These are phyloP conservation scores for Acmispon strigosus DNA, from an alignment of 306 rosid species.

Conservation along the genomic window DNA sequence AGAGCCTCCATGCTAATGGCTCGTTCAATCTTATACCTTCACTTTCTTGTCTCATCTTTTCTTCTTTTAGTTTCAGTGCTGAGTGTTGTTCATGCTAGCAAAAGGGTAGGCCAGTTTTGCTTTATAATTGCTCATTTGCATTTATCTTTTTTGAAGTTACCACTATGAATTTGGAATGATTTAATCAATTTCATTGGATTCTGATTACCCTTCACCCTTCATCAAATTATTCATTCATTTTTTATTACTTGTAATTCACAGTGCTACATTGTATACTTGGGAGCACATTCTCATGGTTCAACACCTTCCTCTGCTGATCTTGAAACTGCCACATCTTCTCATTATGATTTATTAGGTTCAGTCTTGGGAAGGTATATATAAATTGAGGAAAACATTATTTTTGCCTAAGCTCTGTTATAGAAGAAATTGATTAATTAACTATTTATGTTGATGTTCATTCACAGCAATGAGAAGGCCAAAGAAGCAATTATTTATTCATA, in stretches of 20 bases:
- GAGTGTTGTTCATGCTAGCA: no score
- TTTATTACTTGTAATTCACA: background rate
- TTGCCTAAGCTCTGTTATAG: background rate
- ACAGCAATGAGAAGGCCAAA: slow-evolving; percentile 33
- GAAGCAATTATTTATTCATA: slow-evolving; percentile 50
- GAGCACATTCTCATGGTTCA: slow-evolving; percentile 36
- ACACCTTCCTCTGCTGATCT: slow-evolving; percentile 27
- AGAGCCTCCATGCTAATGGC: no score
- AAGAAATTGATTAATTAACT: background rate
- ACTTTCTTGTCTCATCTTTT: no score
- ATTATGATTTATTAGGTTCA: slow-evolving; percentile 24
- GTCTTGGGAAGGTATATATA: slow-evolving; percentile 30
- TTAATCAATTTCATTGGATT: no score
- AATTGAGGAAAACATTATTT: background rate
- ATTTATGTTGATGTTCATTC: background rate
- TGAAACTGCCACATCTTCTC: slow-evolving; percentile 30
- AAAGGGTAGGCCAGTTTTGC: no score
- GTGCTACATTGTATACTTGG: slow-evolving; percentile 36
- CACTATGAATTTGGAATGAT: no score
- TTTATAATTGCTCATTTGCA: no score
- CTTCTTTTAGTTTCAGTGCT: no score
- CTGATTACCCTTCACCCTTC: no score
- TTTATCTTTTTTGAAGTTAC: no score
- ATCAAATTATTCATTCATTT: no score
- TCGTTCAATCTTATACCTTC: no score